These are phyloP conservation scores for Kodamaea fungicola DNA, from an alignment of 1,139 yeast genomes.

Conservation along the genomic window DNA sequence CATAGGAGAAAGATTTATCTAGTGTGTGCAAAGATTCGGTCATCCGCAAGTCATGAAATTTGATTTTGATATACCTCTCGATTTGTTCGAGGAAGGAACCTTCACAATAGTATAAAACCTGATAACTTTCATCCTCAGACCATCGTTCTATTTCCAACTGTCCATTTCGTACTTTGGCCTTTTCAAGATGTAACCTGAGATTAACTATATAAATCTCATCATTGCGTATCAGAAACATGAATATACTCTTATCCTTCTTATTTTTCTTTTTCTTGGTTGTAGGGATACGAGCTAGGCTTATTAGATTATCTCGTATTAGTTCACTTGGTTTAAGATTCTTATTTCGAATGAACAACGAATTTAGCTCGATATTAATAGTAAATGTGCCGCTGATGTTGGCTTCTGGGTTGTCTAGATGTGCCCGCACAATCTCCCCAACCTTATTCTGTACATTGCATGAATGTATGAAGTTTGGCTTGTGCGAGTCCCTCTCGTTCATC, in stretches of 20 bases:
- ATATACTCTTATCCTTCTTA: slow-evolving; percentile 3
- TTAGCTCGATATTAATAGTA: slow-evolving; percentile 35
- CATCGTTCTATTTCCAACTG: slow-evolving; percentile 8
- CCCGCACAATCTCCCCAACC: slow-evolving; percentile 10
- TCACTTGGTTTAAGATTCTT: slow-evolving; percentile 28
- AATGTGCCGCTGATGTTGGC: slow-evolving; percentile 10
- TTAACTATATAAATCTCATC: slow-evolving; percentile 35
- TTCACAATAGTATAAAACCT: slow-evolving; percentile 29
- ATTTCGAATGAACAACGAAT: slow-evolving; percentile 32
- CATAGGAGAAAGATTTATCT: neutral
- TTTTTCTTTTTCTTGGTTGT: neutral
- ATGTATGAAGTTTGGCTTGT: slow-evolving; percentile 40
- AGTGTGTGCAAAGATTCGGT: neutral
- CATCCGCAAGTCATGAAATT: neutral
- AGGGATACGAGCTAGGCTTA: slow-evolving; percentile 29
- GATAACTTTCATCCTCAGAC: slow-evolving; percentile 30
- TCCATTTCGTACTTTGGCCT: slow-evolving; percentile 12
- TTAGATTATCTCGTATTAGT: slow-evolving; percentile 31
- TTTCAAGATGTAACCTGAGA: slow-evolving; percentile 19
- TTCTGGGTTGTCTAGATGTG: slow-evolving; percentile 1
- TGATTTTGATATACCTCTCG: slow-evolving; percentile 24
- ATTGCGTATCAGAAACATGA: slow-evolving; percentile 4
- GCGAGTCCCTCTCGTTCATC: slow-evolving; percentile 14
- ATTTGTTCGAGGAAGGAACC: slow-evolving; percentile 25
- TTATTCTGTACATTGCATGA: slow-evolving; percentile 34